Conservation (phyloP, 331 rosid species). For the Acacia pycnantha region DNA sequence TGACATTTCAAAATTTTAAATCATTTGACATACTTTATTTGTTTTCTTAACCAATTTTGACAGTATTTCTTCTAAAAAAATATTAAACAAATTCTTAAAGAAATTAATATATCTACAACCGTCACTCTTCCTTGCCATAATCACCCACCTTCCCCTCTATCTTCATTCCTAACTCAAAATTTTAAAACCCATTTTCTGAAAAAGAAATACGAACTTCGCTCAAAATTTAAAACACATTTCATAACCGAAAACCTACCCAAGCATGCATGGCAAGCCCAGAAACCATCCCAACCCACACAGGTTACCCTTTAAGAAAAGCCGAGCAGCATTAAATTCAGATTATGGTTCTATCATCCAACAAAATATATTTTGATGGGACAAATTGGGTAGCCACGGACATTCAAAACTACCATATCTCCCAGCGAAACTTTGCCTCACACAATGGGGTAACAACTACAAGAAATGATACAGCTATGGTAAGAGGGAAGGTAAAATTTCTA, state of each 20-base stretch:
- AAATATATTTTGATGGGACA: neutral
- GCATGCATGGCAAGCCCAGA: neutral
- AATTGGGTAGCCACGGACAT: neutral
- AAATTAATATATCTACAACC: neutral
- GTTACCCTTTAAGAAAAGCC: neutral
- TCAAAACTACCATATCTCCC: neutral
- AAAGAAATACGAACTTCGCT: neutral
- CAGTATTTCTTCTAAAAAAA: neutral
- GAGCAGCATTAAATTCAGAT: neutral
- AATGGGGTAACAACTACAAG: constrained; percentile 1
- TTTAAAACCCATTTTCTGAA: neutral
- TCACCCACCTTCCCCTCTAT: neutral
- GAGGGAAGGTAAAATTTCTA: neutral
- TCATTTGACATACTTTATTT: too few relatives aligned
- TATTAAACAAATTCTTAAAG: neutral
- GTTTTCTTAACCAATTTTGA: too few relatives aligned
- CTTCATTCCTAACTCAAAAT: neutral
- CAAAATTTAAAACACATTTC: neutral
- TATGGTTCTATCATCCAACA: neutral
- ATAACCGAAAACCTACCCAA: neutral
- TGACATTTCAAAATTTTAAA: too few relatives aligned
- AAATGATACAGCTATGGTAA: neutral
- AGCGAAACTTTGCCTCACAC: neutral
- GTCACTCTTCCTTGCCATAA: neutral
- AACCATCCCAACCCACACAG: neutral